Percentiles rank a stretch among this genome's conserved stretches.
These are phyloP conservation scores for Aegilops tauschii DNA, from an alignment of 176 grass and related monocot species.

Conservation along the genomic window DNA sequence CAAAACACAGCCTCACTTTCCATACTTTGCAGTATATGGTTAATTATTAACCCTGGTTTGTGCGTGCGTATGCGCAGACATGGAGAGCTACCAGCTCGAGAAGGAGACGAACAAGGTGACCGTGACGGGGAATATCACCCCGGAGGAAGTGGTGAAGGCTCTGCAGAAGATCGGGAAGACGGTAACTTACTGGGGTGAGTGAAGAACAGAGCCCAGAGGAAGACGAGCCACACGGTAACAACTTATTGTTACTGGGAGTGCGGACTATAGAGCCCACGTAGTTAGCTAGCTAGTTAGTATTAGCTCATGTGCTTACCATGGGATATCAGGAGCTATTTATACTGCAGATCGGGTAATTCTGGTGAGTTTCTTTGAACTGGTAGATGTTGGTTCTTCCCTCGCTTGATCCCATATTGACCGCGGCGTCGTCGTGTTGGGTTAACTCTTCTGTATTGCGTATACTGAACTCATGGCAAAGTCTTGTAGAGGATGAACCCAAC, in stretches of 20 bases:
- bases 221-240: constrained; percentile 14
- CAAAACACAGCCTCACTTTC: neutral
- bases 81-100: constrained; percentile 84
- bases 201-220: constrained; percentile 54
- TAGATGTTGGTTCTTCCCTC: neutral
- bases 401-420: neutral
- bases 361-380: neutral
- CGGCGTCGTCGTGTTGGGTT: neutral
- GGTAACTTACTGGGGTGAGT: constrained; percentile 49
- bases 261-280: neutral
- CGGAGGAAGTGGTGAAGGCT: constrained; percentile 74
- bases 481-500: neutral
- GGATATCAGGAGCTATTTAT: neutral
- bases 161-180: constrained; percentile 95
- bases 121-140: constrained; percentile 78
- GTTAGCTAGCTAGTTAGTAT: constrained; percentile 1
- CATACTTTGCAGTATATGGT: neutral
- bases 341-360: neutral
- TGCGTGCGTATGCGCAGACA: constrained; percentile 42
- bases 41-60: neutral
- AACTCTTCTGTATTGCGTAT: neutral
- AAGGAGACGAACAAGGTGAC: constrained; percentile 86
- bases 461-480: neutral
- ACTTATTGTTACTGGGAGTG: constrained; percentile 2
- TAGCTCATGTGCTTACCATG: neutral